Evolutionary conservation across 805 yeast species (phyloP).

Genomic region (Saccharomycopsis amapae): DNA sequence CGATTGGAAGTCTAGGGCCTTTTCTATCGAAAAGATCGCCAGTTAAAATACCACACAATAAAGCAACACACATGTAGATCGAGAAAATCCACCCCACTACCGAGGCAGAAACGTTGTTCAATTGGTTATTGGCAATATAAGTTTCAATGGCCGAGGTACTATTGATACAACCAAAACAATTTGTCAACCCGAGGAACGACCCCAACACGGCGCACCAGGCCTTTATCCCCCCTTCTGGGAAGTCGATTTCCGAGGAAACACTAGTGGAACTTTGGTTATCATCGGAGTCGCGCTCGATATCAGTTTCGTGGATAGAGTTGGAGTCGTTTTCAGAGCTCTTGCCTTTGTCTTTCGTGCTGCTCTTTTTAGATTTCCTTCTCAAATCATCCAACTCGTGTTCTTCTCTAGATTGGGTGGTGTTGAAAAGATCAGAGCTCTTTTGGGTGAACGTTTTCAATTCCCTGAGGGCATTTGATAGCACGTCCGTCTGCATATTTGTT

Average conservation of each 20-base stretch:
- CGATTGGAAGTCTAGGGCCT: constrained; percentile 36
- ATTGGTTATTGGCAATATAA: constrained; percentile 47
- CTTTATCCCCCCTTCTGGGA: constrained; percentile 53
- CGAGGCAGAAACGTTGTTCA: constrained; percentile 38
- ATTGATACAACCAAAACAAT: constrained; percentile 60
- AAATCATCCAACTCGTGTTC: too few species aligned
- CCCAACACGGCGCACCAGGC: constrained; percentile 57
- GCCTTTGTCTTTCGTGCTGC: too few species aligned
- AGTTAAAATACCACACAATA: constrained; percentile 33
- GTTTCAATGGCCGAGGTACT: constrained; percentile 64
- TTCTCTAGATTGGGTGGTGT: too few species aligned
- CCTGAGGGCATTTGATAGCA: too few species aligned
- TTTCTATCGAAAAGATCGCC: constrained; percentile 41
- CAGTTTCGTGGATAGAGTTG: too few species aligned
- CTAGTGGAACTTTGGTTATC: too few species aligned
- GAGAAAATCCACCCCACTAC: constrained; percentile 65
- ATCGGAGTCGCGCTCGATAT: too few species aligned
- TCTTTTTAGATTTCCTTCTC: too few species aligned
- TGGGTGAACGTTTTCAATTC: too few species aligned
- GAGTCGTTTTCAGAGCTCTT: too few species aligned
- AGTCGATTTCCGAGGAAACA: constrained; percentile 12
- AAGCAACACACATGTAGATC: constrained; percentile 27
- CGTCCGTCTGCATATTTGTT: too few species aligned
- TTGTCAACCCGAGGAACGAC: constrained; percentile 49
- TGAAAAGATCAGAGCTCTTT: too few species aligned